Percentiles rank a stretch among this genome's conserved stretches.
phyloP scores from a whole-genome alignment of 108 stramenopile species.

The Mediolabrus comicus region DNA sequence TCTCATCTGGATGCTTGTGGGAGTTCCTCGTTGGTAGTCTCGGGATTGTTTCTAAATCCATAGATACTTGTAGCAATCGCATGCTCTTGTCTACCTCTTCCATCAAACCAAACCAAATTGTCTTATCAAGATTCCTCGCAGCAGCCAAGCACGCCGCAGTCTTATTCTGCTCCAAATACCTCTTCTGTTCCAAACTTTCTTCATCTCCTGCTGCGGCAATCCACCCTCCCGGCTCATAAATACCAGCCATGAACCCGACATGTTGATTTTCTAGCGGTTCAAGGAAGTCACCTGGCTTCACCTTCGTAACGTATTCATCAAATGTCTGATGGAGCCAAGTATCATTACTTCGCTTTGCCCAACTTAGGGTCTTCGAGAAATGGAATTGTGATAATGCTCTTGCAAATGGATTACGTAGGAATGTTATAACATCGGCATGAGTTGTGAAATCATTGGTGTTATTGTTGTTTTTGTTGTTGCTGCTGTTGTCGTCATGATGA shows the following conservation, averaged over 20 bases:
- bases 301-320: too few relatives aligned
- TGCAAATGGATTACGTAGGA: constrained; percentile 40
- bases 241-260: too few relatives aligned
- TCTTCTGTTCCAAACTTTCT: constrained; percentile 7
- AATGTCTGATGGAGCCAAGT: constrained; percentile 14
- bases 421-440: constrained; percentile 29
- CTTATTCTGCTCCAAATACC: constrained; percentile 11
- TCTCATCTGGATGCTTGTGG: neutral
- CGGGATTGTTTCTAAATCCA: constrained; percentile 12
- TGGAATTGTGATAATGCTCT: constrained; percentile 35
- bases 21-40: constrained; percentile 9
- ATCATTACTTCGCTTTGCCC: constrained; percentile 16
- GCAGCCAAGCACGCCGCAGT: constrained; percentile 21
- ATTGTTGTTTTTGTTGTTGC: neutral
- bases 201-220: neutral
- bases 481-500: too few relatives aligned
- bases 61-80: constrained; percentile 16
- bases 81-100: constrained; percentile 34
- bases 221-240: too few relatives aligned
- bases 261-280: too few relatives aligned
- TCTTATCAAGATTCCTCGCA: constrained; percentile 16
- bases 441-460: neutral
- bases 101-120: constrained; percentile 36
- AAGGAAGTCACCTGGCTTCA: too few relatives aligned
- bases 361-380: constrained; percentile 17